phyloP scores from a whole-genome alignment of 805 yeast species.

The Yamadazyma insecticola region DNA sequence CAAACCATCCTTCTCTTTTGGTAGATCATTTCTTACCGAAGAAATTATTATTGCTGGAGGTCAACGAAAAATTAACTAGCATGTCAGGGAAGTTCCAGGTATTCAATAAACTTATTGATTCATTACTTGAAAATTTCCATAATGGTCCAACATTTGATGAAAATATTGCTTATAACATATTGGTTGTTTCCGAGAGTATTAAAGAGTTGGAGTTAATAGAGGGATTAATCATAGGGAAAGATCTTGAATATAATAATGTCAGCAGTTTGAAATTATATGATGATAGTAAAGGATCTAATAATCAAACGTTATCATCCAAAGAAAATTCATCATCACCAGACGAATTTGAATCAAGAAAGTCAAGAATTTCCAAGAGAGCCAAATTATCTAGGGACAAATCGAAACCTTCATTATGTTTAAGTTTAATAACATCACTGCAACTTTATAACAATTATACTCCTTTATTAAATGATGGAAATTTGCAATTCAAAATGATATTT shows the following conservation, averaged over 20 bases:
- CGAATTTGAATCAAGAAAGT: constrained; percentile 10
- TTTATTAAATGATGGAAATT: constrained; percentile 13
- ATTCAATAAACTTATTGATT: constrained; percentile 46
- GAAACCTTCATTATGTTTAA: constrained; percentile 15
- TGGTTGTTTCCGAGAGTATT: constrained; percentile 54
- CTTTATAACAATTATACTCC: constrained; percentile 28
- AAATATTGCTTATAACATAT: constrained; percentile 14
- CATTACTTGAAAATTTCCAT: constrained; percentile 14
- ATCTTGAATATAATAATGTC: constrained; percentile 58
- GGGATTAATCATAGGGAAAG: constrained; percentile 70
- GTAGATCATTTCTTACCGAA: constrained; percentile 78
- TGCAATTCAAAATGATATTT: constrained; percentile 25
- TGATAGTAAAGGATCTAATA: constrained; percentile 15
- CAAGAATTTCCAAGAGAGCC: constrained; percentile 5
- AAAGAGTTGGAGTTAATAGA: constrained; percentile 78
- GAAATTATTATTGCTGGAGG: constrained; percentile 60
- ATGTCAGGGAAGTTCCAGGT: constrained; percentile 58
- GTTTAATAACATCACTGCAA: constrained; percentile 28
- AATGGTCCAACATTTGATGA: constrained; percentile 14
- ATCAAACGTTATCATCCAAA: not conserved
- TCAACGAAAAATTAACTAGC: constrained; percentile 48
- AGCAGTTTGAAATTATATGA: constrained; percentile 60
- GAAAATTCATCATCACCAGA: constrained; percentile 1
- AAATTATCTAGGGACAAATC: not conserved
- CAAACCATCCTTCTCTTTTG: constrained; percentile 64